phyloP scores from a whole-genome alignment of 257 asterid species.

The Handroanthus guayacan region DNA sequence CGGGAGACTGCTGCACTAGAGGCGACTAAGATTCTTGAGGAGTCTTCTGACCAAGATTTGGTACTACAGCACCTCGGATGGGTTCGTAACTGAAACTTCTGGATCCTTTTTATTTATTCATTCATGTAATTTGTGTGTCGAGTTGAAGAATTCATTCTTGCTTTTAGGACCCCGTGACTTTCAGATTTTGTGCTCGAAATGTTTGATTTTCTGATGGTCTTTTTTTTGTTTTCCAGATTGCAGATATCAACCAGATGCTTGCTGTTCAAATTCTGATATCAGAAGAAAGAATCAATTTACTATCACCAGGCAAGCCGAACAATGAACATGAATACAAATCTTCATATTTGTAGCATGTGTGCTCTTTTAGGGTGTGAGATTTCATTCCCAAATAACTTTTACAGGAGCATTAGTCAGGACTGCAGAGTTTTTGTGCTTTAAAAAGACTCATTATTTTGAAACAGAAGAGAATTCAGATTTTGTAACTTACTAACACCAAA shows the following conservation, averaged over 20 bases:
- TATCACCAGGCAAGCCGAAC: constrained; percentile 77
- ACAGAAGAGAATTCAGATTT: constrained; percentile 6
- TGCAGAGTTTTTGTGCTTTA: background rate
- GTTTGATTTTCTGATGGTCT: constrained; percentile 34
- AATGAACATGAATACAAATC: constrained; percentile 16
- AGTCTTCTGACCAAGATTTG: constrained; percentile 85
- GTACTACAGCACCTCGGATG: constrained; percentile 95
- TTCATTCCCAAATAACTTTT: constrained; percentile 17
- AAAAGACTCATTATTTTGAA: background rate
- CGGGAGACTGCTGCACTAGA: constrained; percentile 74
- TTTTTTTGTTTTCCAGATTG: constrained; percentile 62
- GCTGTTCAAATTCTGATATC: constrained; percentile 91
- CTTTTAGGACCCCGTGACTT: constrained; percentile 13
- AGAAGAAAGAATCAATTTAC: constrained; percentile 63
- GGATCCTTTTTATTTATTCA: background rate
- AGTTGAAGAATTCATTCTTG: background rate
- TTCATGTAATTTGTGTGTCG: background rate
- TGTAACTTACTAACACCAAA: constrained; percentile 6
- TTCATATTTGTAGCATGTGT: constrained; percentile 23
- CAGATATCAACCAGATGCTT: constrained; percentile 79
- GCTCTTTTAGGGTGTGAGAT: constrained; percentile 2
- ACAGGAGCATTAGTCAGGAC: constrained; percentile 17
- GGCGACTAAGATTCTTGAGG: constrained; percentile 88
- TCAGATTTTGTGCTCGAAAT: constrained; percentile 32
- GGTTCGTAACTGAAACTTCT: constrained; percentile 56